phyloP scores from a whole-genome alignment of 139 green algal genomes.

The Asterochloris erici region DNA sequence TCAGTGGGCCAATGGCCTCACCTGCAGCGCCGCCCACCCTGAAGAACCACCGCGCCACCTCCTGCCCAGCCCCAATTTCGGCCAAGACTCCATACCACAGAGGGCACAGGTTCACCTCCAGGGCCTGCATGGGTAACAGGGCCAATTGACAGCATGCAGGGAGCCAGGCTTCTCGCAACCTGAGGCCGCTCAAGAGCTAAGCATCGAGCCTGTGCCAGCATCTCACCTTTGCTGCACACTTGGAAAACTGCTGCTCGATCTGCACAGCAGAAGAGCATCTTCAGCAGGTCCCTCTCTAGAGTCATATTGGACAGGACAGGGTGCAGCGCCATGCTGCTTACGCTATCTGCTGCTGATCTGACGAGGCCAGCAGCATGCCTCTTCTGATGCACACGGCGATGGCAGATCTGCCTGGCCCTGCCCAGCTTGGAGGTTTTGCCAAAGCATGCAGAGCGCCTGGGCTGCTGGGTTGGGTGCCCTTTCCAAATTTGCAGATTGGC shows the following conservation, averaged over 20 bases:
- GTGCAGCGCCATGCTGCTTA: too few relatives aligned
- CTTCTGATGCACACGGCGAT: neutral
- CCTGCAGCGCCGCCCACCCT: slow-evolving; percentile 22
- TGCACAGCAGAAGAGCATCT: too few relatives aligned
- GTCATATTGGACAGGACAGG: too few relatives aligned
- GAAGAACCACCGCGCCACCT: slow-evolving; percentile 57
- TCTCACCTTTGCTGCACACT: too few relatives aligned
- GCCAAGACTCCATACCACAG: slow-evolving; percentile 25
- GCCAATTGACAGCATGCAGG: neutral
- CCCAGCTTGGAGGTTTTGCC: neutral
- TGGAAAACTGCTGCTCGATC: too few relatives aligned
- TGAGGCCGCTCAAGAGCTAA: too few relatives aligned
- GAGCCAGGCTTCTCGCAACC: neutral
- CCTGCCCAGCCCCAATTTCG: slow-evolving; percentile 58
- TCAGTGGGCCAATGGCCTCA: too few relatives aligned
- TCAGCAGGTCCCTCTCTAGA: too few relatives aligned
- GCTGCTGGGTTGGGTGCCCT: neutral
- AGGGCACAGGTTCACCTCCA: slow-evolving; percentile 35
- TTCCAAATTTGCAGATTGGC: neutral
- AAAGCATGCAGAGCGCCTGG: neutral
- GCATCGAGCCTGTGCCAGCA: too few relatives aligned
- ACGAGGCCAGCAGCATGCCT: neutral
- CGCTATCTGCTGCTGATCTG: too few relatives aligned
- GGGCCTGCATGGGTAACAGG: slow-evolving; percentile 10
- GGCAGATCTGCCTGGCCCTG: neutral